A percentile compares a stretch with the other conserved stretches of the same genome.
phyloP scores from a whole-genome alignment of 306 rosid species.

The Pterocarpus macrocarpus region DNA sequence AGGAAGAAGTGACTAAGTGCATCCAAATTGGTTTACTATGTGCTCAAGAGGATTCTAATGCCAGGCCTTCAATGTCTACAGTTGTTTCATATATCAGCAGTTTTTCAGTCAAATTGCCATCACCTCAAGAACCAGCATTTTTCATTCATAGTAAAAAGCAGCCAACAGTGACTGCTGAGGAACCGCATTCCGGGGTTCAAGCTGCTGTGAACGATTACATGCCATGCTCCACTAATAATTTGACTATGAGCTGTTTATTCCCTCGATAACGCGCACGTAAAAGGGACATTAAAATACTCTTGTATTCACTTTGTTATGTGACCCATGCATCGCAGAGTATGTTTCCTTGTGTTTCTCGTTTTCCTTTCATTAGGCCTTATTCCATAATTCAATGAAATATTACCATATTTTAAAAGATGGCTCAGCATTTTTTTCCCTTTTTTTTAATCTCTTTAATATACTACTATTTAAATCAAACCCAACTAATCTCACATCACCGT shows the following conservation, averaged over 20 bases:
- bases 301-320: no score
- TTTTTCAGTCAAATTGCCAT: conserved; percentile 26
- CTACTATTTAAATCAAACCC: no score
- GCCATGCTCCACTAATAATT: not conserved
- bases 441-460: no score
- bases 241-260: not conserved
- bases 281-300: no score
- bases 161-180: not conserved
- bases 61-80: conserved; percentile 53
- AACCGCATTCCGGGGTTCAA: not conserved
- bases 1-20: conserved; percentile 39
- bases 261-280: not conserved
- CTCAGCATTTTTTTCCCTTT: no score
- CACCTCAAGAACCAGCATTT: conserved; percentile 50
- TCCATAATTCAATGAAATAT: no score
- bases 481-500: no score
- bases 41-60: conserved; percentile 54
- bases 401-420: no score
- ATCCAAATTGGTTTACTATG: conserved; percentile 59
- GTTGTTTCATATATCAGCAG: conserved; percentile 46
- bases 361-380: no score
- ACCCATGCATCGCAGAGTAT: no score
- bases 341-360: no score
- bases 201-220: not conserved
- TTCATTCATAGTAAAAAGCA: not conserved